These are phyloP conservation scores for Barnettozyma vustinii DNA, from an alignment of 805 yeast species.

Conservation along the genomic window DNA sequence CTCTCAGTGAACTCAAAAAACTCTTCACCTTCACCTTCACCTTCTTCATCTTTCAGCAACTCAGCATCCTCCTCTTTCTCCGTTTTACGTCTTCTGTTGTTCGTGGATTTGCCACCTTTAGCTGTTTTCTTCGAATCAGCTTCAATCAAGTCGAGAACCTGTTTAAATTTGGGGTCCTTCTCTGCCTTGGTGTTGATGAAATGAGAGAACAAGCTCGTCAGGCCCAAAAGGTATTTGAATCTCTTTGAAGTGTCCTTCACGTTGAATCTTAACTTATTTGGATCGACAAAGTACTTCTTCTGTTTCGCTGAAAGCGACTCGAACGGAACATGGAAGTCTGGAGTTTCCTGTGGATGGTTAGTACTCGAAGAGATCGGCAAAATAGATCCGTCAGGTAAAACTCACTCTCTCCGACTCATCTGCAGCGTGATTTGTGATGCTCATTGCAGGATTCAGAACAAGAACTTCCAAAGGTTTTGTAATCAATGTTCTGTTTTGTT, in stretches of 20 bases:
- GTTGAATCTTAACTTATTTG: slow-evolving; percentile 37
- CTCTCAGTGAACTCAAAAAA: slow-evolving; percentile 76
- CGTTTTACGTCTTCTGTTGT: slow-evolving; percentile 57
- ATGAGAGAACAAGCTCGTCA: slow-evolving; percentile 63
- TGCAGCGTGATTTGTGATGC: neutral
- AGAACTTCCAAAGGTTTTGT: neutral
- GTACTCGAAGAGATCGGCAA: neutral
- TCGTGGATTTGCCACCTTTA: slow-evolving; percentile 18
- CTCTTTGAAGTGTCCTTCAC: slow-evolving; percentile 58
- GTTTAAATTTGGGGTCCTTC: slow-evolving; percentile 50
- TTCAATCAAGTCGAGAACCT: slow-evolving; percentile 42
- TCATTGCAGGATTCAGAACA: neutral
- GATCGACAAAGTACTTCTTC: slow-evolving; percentile 30
- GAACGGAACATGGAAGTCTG: slow-evolving; percentile 5
- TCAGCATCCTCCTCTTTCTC: slow-evolving; percentile 79
- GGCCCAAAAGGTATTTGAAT: slow-evolving; percentile 59
- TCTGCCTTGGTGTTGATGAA: slow-evolving; percentile 61
- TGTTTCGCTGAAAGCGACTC: slow-evolving; percentile 13
- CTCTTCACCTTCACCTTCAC: slow-evolving; percentile 23
- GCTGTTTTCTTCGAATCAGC: slow-evolving; percentile 20
- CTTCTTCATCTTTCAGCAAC: slow-evolving; percentile 54
- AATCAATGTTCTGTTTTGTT: neutral
- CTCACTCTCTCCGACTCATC: neutral
- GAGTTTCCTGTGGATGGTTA: neutral
- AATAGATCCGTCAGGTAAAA: too few species aligned